Conservation (phyloP, 75 land plant species). For the Adiantum capillusveneris region DNA sequence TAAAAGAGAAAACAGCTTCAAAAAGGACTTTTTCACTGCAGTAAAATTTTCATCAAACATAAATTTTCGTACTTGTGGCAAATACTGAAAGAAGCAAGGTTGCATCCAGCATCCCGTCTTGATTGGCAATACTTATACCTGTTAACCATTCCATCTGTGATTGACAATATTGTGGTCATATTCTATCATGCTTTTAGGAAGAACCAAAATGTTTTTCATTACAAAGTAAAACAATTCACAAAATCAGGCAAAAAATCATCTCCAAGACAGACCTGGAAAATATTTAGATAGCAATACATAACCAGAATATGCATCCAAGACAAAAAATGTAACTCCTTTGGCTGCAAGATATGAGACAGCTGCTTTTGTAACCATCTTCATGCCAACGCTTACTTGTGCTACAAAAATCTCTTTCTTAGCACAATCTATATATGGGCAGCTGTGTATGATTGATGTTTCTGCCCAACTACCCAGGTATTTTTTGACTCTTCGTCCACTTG, state of each 20-base stretch:
- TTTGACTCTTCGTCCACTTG: not conserved
- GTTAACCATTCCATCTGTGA: not conserved
- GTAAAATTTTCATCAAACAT: too few relatives aligned
- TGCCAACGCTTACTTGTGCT: not conserved
- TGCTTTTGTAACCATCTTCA: not conserved
- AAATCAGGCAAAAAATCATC: not conserved
- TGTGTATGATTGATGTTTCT: not conserved
- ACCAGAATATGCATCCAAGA: not conserved
- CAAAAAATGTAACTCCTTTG: slow-evolving; percentile 2
- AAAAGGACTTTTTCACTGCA: too few relatives aligned
- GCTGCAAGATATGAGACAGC: not conserved
- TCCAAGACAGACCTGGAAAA: not conserved
- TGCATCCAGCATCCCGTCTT: not conserved
- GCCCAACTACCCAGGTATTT: not conserved
- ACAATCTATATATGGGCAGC: slow-evolving; percentile 1
- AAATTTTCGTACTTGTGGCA: not conserved
- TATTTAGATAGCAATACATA: not conserved
- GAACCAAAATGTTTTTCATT: too few relatives aligned
- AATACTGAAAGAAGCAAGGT: not conserved
- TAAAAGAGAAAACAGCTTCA: too few relatives aligned
- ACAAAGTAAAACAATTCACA: too few relatives aligned
- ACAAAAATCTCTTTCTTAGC: not conserved
- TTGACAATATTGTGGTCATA: not conserved
- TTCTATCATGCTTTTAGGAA: too few relatives aligned
- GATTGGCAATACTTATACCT: slow-evolving; percentile 1